Evolutionary conservation across 352 stramenopile genomes (phyloP).

Genomic region (Phytophthora quininea): DNA sequence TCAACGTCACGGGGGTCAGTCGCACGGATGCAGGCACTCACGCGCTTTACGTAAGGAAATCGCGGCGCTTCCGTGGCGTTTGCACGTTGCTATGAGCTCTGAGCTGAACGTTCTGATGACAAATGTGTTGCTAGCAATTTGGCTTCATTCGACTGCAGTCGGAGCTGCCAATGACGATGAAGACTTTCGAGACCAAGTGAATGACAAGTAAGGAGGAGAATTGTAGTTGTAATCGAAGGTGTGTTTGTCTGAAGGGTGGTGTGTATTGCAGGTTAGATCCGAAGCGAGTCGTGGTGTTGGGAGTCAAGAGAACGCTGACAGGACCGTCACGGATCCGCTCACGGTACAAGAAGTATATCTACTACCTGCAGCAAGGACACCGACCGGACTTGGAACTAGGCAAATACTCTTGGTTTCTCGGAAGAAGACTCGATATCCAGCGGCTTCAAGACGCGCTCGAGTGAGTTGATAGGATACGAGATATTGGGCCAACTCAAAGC

Average conservation of each 20-base stretch:
- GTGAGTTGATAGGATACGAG: slow-evolving; percentile 24
- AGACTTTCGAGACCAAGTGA: slow-evolving; percentile 59
- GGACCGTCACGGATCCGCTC: slow-evolving; percentile 71
- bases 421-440: slow-evolving; percentile 62
- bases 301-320: slow-evolving; percentile 38
- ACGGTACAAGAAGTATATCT: slow-evolving; percentile 89
- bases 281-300: slow-evolving; percentile 56
- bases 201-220: slow-evolving; percentile 45
- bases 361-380: slow-evolving; percentile 88
- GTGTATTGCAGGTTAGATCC: slow-evolving; percentile 34
- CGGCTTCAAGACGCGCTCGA: slow-evolving; percentile 68
- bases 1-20: slow-evolving; percentile 87
- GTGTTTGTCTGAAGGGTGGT: slow-evolving; percentile 1
- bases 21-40: slow-evolving; percentile 86
- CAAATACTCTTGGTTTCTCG: slow-evolving; percentile 88
- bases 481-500: neutral
- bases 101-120: slow-evolving; percentile 23
- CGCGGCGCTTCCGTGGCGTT: neutral
- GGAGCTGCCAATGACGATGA: slow-evolving; percentile 45
- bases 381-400: slow-evolving; percentile 69
- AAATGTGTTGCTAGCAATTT: slow-evolving; percentile 65
- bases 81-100: neutral
- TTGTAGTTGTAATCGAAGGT: neutral
- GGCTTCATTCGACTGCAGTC: slow-evolving; percentile 70
- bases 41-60: slow-evolving; percentile 71